These are phyloP conservation scores for Pyrus pyrifolia DNA, from an alignment of 306 rosid species.

Conservation along the genomic window DNA sequence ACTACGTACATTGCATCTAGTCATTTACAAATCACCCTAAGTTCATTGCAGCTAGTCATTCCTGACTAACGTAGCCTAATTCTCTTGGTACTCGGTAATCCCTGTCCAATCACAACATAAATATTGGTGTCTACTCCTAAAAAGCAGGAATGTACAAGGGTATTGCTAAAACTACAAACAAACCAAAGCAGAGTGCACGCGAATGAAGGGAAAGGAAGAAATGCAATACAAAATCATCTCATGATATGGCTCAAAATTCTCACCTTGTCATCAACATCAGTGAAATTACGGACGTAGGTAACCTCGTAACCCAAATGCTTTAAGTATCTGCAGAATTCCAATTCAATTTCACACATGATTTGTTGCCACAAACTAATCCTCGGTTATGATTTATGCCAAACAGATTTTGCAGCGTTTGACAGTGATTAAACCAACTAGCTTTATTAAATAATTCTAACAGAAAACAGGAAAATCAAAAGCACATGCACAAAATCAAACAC, in stretches of 20 bases:
- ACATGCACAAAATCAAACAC: neutral
- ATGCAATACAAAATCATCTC: neutral
- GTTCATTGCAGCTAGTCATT: too few relatives aligned
- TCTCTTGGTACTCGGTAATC: too few relatives aligned
- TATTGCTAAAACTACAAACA: neutral
- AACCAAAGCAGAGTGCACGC: neutral
- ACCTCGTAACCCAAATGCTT: conserved; percentile 74
- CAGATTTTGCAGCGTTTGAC: neutral
- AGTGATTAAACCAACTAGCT: neutral
- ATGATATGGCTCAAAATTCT: conserved; percentile 1
- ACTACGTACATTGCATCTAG: too few relatives aligned
- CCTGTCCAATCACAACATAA: neutral
- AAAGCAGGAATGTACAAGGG: neutral
- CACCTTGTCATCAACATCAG: conserved; percentile 99
- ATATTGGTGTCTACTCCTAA: neutral
- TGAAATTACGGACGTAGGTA: conserved; percentile 86
- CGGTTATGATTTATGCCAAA: neutral
- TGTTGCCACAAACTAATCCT: neutral
- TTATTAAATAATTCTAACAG: neutral
- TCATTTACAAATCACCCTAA: too few relatives aligned
- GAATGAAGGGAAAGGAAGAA: neutral
- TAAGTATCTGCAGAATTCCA: conserved; percentile 55
- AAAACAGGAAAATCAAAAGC: neutral
- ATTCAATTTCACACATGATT: conserved; percentile 5
- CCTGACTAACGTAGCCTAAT: too few relatives aligned